Evolutionary conservation across 2,329 filamentous ascomycete genomes (phyloP).

Genomic region (Penicillium sclerotiorum): DNA sequence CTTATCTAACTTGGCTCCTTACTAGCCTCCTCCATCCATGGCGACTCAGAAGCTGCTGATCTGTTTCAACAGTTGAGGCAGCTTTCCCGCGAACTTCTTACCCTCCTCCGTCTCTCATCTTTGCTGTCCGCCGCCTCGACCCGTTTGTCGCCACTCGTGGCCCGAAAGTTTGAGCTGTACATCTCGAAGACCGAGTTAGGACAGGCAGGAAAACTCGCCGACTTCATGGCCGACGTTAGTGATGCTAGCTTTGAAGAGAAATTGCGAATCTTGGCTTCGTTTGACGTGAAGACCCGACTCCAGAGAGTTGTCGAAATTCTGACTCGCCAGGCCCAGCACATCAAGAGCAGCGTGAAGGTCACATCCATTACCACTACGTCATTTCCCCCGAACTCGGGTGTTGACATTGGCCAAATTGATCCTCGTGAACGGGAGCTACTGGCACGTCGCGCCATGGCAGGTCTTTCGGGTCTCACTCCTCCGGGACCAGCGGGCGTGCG

Average conservation of each 20-base stretch:
- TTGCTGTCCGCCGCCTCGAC: slow-evolving; percentile 73
- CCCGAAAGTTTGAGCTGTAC: slow-evolving; percentile 81
- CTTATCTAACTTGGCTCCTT: slow-evolving; percentile 11
- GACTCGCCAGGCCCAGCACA: slow-evolving; percentile 75
- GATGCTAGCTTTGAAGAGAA: slow-evolving; percentile 90
- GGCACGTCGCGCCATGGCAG: slow-evolving; percentile 47
- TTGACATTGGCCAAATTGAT: slow-evolving; percentile 57
- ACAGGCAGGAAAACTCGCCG: slow-evolving; percentile 83
- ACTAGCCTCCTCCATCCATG: slow-evolving; percentile 41
- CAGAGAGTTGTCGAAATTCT: slow-evolving; percentile 82
- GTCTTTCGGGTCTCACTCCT: slow-evolving; percentile 44
- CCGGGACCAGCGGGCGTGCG: slow-evolving; percentile 48
- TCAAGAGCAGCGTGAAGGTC: slow-evolving; percentile 86
- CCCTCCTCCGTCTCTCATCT: slow-evolving; percentile 79
- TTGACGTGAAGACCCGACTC: slow-evolving; percentile 76
- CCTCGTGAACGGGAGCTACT: slow-evolving; percentile 50
- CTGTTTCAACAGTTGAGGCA: slow-evolving; percentile 81
- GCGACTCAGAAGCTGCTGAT: slow-evolving; percentile 67
- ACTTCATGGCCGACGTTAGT: slow-evolving; percentile 95
- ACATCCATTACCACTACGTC: slow-evolving; percentile 72
- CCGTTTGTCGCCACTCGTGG: slow-evolving; percentile 78
- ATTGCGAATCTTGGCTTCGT: slow-evolving; percentile 77
- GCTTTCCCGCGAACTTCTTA: slow-evolving; percentile 81
- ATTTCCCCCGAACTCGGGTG: slow-evolving; percentile 61
- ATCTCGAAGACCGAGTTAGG: slow-evolving; percentile 79